phyloP scores from a whole-genome alignment of 768 basidiomycete species.

The Tylopilus vinaceipallidus region DNA sequence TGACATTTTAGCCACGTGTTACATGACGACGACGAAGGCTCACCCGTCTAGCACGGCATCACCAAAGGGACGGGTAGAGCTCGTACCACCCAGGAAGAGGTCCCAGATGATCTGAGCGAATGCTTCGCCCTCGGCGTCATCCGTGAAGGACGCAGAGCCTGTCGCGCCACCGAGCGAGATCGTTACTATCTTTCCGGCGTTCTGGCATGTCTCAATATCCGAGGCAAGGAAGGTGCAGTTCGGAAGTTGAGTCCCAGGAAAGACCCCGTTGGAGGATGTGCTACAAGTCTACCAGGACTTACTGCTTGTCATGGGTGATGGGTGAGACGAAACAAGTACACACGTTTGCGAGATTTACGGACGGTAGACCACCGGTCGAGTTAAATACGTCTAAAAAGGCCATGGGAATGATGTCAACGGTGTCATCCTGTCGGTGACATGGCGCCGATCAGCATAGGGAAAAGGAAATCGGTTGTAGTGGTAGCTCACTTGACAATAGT shows the following conservation, averaged over 20 bases:
- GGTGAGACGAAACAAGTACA: not conserved
- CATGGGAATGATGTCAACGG: constrained; percentile 57
- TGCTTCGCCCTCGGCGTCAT: constrained; percentile 52
- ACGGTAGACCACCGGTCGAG: constrained; percentile 54
- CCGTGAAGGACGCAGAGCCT: constrained; percentile 58
- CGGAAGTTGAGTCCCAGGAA: constrained; percentile 60
- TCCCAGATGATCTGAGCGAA: constrained; percentile 71
- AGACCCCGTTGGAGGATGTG: constrained; percentile 51
- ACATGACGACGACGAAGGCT: not conserved
- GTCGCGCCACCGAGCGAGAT: constrained; percentile 63
- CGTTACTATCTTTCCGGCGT: constrained; percentile 60
- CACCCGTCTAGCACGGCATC: constrained; percentile 71
- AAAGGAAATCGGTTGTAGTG: not conserved
- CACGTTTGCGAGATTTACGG: constrained; percentile 61
- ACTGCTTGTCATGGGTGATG: not conserved
- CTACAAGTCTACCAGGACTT: constrained; percentile 51
- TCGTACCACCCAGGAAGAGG: constrained; percentile 65
- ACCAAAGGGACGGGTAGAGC: constrained; percentile 68
- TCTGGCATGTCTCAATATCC: constrained; percentile 64
- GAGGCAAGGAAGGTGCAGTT: constrained; percentile 60
- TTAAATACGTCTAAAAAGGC: constrained; percentile 64
- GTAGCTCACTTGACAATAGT: constrained; percentile 30
- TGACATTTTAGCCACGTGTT: not conserved
- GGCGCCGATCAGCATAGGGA: too few relatives aligned
- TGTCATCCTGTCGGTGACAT: constrained; percentile 41